Evolutionary conservation across 2,329 filamentous ascomycete species (phyloP).

Genomic region (Alternaria dauci): DNA sequence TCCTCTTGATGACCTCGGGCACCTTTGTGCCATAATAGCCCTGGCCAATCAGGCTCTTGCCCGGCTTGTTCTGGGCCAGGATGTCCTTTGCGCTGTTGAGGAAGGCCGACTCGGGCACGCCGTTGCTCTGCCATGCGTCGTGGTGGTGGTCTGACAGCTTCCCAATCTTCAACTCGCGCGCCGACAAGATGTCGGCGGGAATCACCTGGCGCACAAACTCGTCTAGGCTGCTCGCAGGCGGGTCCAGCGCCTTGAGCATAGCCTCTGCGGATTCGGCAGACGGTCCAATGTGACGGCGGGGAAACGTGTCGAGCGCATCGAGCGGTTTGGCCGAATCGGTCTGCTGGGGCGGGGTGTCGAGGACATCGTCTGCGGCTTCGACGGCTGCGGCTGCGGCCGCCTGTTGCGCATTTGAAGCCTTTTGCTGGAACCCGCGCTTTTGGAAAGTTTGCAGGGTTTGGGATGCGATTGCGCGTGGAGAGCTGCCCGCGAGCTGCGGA

Average conservation of each 20-base stretch:
- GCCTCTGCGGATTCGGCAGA: slow-evolving; percentile 71
- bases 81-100: slow-evolving; percentile 63
- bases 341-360: slow-evolving; percentile 37
- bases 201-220: slow-evolving; percentile 87
- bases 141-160: slow-evolving; percentile 51
- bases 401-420: slow-evolving; percentile 26
- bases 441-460: slow-evolving; percentile 27
- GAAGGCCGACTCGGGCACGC: slow-evolving; percentile 66
- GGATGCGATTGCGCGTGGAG: slow-evolving; percentile 27
- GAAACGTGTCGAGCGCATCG: slow-evolving; percentile 70
- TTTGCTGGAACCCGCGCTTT: slow-evolving; percentile 36
- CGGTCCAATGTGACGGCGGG: slow-evolving; percentile 87
- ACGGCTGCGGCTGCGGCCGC: slow-evolving; percentile 29
- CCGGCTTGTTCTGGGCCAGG: slow-evolving; percentile 68
- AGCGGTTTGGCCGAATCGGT: slow-evolving; percentile 41
- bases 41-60: slow-evolving; percentile 78
- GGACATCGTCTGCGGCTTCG: slow-evolving; percentile 41
- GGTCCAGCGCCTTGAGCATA: slow-evolving; percentile 83
- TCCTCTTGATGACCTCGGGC: slow-evolving; percentile 90
- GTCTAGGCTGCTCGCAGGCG: slow-evolving; percentile 76
- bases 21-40: slow-evolving; percentile 90
- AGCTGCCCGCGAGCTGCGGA: slow-evolving; percentile 26
- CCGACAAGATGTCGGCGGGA: slow-evolving; percentile 78
- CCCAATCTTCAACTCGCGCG: slow-evolving; percentile 66
- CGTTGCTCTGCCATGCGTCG: slow-evolving; percentile 48